Conservation (phyloP, 2,329 filamentous ascomycete species). For the Penicillium palitans region DNA sequence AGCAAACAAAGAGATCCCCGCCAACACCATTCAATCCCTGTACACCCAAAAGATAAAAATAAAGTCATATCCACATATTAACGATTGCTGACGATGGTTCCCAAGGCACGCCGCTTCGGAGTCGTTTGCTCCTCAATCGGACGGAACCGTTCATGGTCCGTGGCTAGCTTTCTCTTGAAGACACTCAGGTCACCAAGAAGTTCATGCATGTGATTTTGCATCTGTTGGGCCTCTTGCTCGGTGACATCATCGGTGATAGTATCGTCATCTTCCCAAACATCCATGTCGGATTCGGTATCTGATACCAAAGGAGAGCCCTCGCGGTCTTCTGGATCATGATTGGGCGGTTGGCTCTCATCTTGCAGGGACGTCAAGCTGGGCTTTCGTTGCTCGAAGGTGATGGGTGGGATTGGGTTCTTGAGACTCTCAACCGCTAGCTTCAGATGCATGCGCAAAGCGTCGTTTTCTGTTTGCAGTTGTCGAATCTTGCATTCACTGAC, state of each 20-base stretch:
- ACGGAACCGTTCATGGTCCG: constrained; percentile 59
- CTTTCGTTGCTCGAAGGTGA: constrained; percentile 35
- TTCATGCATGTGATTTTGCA: constrained; percentile 82
- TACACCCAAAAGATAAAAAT: constrained; percentile 15
- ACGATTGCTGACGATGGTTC: constrained; percentile 32
- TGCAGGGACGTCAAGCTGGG: constrained; percentile 47
- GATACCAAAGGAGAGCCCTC: constrained; percentile 29
- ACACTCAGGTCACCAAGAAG: constrained; percentile 76
- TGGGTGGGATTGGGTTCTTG: constrained; percentile 80
- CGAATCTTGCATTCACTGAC: constrained; percentile 93
- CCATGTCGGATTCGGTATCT: constrained; percentile 34
- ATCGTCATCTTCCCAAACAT: constrained; percentile 52
- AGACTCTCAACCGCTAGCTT: constrained; percentile 81
- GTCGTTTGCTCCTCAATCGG: constrained; percentile 25
- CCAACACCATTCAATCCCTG: constrained; percentile 19
- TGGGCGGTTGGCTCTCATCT: constrained; percentile 60
- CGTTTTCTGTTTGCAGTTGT: constrained; percentile 84
- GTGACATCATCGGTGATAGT: constrained; percentile 50
- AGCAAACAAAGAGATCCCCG: constrained; percentile 15
- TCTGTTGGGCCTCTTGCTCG: constrained; percentile 55
- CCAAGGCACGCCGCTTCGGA: constrained; percentile 34
- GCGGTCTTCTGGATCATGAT: constrained; percentile 44
- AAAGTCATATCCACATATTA: constrained; percentile 15
- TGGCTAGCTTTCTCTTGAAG: constrained; percentile 82
- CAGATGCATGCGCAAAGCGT: constrained; percentile 81